Percentiles rank a stretch among this genome's conserved stretches.
Conservation (phyloP, 352 stramenopile genomes). For the Globisporangium cystogenes region DNA sequence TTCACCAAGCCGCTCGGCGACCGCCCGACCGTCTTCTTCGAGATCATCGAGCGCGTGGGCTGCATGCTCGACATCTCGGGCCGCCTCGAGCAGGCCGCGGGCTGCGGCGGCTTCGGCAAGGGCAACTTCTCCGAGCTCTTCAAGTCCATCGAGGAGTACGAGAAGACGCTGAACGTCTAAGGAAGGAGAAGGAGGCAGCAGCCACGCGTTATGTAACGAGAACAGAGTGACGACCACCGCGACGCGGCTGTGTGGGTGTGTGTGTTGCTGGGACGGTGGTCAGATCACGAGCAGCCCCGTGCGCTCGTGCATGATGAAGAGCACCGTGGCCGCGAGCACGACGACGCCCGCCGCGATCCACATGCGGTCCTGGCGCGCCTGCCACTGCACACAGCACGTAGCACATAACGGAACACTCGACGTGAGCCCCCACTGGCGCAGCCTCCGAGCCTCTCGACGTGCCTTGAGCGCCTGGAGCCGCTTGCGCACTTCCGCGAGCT, state of each 20-base stretch:
- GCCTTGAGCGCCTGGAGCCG: slow-evolving; percentile 49
- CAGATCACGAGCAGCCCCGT: slow-evolving; percentile 63
- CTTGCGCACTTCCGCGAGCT: slow-evolving; percentile 52
- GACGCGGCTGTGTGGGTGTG: neutral
- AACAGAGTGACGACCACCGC: too few relatives aligned
- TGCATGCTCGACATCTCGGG: slow-evolving; percentile 74
- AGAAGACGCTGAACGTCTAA: slow-evolving; percentile 81
- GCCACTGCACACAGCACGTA: slow-evolving; percentile 36
- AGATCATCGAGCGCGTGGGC: slow-evolving; percentile 92
- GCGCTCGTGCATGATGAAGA: slow-evolving; percentile 75
- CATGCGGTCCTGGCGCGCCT: slow-evolving; percentile 68
- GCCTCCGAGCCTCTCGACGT: neutral
- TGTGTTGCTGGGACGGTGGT: neutral
- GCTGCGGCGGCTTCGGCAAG: slow-evolving; percentile 88
- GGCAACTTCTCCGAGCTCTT: slow-evolving; percentile 92
- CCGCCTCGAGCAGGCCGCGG: slow-evolving; percentile 70
- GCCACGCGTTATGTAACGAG: neutral
- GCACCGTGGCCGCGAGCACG: slow-evolving; percentile 53
- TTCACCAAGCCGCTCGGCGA: slow-evolving; percentile 90
- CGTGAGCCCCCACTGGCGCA: neutral
- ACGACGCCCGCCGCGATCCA: slow-evolving; percentile 68
- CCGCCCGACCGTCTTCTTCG: slow-evolving; percentile 86
- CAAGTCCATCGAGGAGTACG: slow-evolving; percentile 91
- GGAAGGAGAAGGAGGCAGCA: neutral
- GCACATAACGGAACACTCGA: neutral